phyloP scores from a whole-genome alignment of 805 yeast species.

The Debaryomyces castellii region DNA sequence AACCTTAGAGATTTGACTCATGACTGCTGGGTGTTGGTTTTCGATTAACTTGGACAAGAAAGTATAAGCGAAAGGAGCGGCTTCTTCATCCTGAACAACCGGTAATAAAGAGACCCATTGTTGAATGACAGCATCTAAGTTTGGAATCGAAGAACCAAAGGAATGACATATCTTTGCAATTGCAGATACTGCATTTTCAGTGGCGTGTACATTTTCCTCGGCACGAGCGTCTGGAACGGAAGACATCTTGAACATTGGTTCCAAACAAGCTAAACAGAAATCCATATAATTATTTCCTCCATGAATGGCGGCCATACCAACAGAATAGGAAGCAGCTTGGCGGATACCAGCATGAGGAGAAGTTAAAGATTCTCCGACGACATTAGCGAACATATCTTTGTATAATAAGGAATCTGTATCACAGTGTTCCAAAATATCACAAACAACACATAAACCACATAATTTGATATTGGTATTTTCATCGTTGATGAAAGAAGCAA shows the following conservation, averaged over 20 bases:
- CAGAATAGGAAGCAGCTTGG: constrained; percentile 81
- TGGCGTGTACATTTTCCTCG: constrained; percentile 83
- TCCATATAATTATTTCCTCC: constrained; percentile 66
- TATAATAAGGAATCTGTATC: constrained; percentile 68
- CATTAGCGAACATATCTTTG: constrained; percentile 62
- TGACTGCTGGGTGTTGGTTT: constrained; percentile 55
- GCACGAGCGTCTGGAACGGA: constrained; percentile 77
- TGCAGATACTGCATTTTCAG: constrained; percentile 81
- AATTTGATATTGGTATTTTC: constrained; percentile 66
- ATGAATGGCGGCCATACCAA: constrained; percentile 83
- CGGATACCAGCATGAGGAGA: constrained; percentile 71
- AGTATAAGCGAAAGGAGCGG: constrained; percentile 80
- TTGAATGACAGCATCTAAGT: constrained; percentile 58
- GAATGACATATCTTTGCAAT: constrained; percentile 79
- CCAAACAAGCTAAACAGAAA: constrained; percentile 67
- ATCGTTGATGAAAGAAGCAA: constrained; percentile 61
- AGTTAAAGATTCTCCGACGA: constrained; percentile 64
- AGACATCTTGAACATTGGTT: constrained; percentile 69
- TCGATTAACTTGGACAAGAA: constrained; percentile 75
- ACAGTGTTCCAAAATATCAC: constrained; percentile 77
- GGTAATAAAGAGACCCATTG: constrained; percentile 87
- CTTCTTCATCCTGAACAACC: constrained; percentile 77
- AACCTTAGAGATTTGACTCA: constrained; percentile 55
- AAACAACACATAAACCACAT: constrained; percentile 77
- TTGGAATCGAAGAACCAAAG: constrained; percentile 58